Evolutionary conservation across 2,329 filamentous ascomycete species (phyloP), one percentile per base, ranked within the genome.

Genomic region (Rhynchosporium graminicola): DNA sequence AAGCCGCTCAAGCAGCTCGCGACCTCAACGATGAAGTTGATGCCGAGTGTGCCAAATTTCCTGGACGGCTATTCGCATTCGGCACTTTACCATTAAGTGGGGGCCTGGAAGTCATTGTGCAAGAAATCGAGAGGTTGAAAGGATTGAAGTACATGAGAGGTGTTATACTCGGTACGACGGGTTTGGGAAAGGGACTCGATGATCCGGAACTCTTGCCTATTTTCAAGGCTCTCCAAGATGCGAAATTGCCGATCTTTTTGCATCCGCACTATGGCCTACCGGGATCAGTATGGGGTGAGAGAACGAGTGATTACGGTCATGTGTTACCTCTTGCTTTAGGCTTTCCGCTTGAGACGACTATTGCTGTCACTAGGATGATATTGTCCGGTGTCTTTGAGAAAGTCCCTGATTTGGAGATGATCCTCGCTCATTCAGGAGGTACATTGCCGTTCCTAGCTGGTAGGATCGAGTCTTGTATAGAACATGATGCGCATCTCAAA

Each of bases 251-350:
- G 29, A 80, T 96, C 55, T 97, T 97, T 77, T 76, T 97, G 57
- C 93, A 97, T 76, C 93, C 93, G 33, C 93, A 97, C 76, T 97
- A 97, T 74, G 93, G 93, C 1, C 83, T 97, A 2, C 92, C 92
- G 0, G 83, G 84, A 63, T 83, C 86, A 8, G 91, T 96, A 3
- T 97, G 90, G 77, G 93, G 93, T 0, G 84, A 90, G 0, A 80
- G 88, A 7, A 85, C 84, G 0, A 79, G 75, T 46, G 87, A 88
- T 64, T 97, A 96, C 73, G 93, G 93, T 0, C 93, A 97, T 74
- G 92, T 97, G 0, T 80, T 97, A 2, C 90, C 92, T 0, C 79
- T 97, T 0, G 91, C 92, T 0, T 79, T 97, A 3, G 93, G 93
- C 0, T 97, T 97, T 73, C 92, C 93, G 0, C 84, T 97, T 68